These are phyloP conservation scores for Rhodamnia argentea DNA, from an alignment of 345 rosid genomes.

Conservation along the genomic window DNA sequence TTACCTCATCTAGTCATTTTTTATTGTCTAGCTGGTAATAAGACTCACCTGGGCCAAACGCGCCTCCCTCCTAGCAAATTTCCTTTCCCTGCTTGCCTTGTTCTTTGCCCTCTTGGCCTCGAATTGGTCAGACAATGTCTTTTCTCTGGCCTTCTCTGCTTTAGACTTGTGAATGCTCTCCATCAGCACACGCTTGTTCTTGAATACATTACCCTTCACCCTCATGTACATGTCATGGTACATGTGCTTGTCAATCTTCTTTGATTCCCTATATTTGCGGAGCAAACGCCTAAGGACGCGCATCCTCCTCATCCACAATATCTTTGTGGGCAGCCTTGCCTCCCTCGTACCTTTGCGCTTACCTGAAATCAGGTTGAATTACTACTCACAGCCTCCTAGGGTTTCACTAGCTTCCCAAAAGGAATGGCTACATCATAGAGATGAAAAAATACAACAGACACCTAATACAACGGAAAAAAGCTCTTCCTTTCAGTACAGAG, in stretches of 20 bases:
- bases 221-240: conserved; percentile 89
- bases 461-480: neutral
- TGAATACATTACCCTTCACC: conserved; percentile 73
- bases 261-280: conserved; percentile 58
- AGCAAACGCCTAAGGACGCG: conserved; percentile 50
- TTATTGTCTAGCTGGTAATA: neutral
- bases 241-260: conserved; percentile 83
- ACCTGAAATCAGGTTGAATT: conserved; percentile 12
- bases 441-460: neutral
- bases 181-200: conserved; percentile 83
- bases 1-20: neutral
- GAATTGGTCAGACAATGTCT: conserved; percentile 42
- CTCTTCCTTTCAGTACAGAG: neutral
- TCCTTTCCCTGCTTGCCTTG: conserved; percentile 53
- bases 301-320: conserved; percentile 67
- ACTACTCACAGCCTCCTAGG: neutral
- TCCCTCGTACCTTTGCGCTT: conserved; percentile 47
- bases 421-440: neutral
- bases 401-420: neutral
- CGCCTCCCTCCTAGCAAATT: conserved; percentile 41
- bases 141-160: conserved; percentile 53
- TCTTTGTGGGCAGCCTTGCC: conserved; percentile 46
- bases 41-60: conserved; percentile 34
- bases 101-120: conserved; percentile 53
- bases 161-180: conserved; percentile 55